Conservation (phyloP, 768 basidiomycete genomes). For the Coprinellus micaceus region DNA sequence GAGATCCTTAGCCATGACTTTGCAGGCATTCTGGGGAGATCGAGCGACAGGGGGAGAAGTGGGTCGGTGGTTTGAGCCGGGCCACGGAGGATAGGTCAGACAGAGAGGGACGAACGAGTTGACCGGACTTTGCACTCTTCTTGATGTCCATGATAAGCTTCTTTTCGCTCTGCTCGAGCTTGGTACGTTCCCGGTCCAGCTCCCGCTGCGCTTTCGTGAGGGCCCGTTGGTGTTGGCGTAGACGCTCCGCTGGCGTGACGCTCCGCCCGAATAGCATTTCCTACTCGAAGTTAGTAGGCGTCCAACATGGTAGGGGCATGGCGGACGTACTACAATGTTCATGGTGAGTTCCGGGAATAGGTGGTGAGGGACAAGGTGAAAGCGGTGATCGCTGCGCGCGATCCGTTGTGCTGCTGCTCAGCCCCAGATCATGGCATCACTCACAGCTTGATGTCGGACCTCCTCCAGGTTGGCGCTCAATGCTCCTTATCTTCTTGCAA, state of each 20-base stretch:
- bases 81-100: constrained; percentile 1
- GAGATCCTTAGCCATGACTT: constrained; percentile 99
- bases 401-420: constrained; percentile 5
- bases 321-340: constrained; percentile 70
- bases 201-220: constrained; percentile 97
- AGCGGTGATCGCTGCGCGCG: background rate
- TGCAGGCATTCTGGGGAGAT: constrained; percentile 82
- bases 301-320: background rate
- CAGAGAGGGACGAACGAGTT: constrained; percentile 60
- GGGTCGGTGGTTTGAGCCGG: background rate
- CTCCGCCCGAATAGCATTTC: constrained; percentile 94
- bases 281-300: constrained; percentile 36
- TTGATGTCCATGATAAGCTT: constrained; percentile 94
- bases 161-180: constrained; percentile 96
- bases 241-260: constrained; percentile 92
- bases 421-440: constrained; percentile 5
- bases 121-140: constrained; percentile 92
- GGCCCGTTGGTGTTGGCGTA: constrained; percentile 94
- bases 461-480: constrained; percentile 57
- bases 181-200: constrained; percentile 90
- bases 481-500: constrained; percentile 63
- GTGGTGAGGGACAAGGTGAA: constrained; percentile 7
- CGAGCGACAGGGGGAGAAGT: constrained; percentile 12
- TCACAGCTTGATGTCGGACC: constrained; percentile 17
- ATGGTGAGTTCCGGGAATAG: constrained; percentile 35